Base-by-base conservation (phyloP, 2,329 filamentous ascomycete genomes). In the Fusarium camptoceras region DNA sequence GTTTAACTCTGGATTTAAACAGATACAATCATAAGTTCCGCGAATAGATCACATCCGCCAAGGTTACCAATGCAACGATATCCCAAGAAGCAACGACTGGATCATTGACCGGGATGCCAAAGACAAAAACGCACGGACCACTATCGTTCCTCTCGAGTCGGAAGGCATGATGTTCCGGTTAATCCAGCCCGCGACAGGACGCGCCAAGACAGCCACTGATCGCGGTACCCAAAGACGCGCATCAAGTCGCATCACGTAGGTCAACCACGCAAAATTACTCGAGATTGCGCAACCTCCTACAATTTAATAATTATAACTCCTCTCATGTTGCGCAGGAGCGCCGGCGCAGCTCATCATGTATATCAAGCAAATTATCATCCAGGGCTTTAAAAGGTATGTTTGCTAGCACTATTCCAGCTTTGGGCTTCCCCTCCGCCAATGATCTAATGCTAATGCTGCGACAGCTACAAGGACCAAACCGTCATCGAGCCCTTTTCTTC, bases 301-400 rank as follows among this genome's bases (percentile, higher is more conserved):
- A 70, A 70, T 64, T 71, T 71, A 74, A 65, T 66, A 68, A 62
- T 57, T 63, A 68, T 61, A 67, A 62, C 55, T 44, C 50, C 57
- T 73, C 75, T 67, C 73, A 80, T 80, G 78, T 77, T 75, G 80
- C 80, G 80, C 79, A 72, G 68, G 67, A 76, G 80, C 79, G 78
- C 78, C 76, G 70, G 77, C 78, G 76, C 75, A 76, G 73, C 73
- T 77, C 80, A 85, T 76, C 78, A 97, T 98, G 94, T 96, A 97
- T 85, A 98, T 99, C 88, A 99, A 99, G 83, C 96, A 99, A 85
- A 98, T 98, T 81, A 98, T 98, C 81, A 98, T 99, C 79, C 96
- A 99, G 82, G 96, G 96, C 89, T 99, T 99, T 85, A 99, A 99
- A 84, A 98, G 94, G 94, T 97, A 81, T 73, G 82, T 78, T 59